These are phyloP conservation scores for Sungouiella blattae DNA, from an alignment of 805 yeast species.

Conservation along the genomic window DNA sequence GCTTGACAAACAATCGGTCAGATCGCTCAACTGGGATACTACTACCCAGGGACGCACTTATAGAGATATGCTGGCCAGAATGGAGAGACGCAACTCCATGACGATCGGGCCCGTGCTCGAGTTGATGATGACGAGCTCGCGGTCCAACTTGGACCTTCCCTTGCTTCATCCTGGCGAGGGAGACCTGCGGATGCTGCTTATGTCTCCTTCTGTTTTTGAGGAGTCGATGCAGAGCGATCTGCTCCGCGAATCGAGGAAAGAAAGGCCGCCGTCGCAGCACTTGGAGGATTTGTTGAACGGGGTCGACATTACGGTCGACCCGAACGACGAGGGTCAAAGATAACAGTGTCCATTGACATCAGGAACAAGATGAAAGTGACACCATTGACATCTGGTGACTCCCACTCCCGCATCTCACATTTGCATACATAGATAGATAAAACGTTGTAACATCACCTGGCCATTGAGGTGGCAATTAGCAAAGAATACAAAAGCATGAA, in stretches of 20 bases:
- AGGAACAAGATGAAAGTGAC: too few relatives aligned
- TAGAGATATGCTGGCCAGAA: slow-evolving; percentile 19
- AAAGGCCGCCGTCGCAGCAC: slow-evolving; percentile 48
- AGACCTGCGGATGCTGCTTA: background rate
- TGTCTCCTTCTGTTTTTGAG: background rate
- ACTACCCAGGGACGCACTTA: slow-evolving; percentile 28
- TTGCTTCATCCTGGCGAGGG: slow-evolving; percentile 6
- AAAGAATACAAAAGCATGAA: too few relatives aligned
- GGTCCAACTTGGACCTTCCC: slow-evolving; percentile 12
- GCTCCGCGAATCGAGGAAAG: slow-evolving; percentile 6
- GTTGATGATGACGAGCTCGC: slow-evolving; percentile 19
- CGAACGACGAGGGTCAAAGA: background rate
- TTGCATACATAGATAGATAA: too few relatives aligned
- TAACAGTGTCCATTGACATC: too few relatives aligned
- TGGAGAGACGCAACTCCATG: slow-evolving; percentile 40
- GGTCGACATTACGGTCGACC: slow-evolving; percentile 5
- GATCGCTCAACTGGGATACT: slow-evolving; percentile 8
- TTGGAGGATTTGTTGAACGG: slow-evolving; percentile 43
- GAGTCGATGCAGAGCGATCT: slow-evolving; percentile 3
- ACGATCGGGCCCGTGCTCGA: slow-evolving; percentile 52
- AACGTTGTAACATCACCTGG: too few relatives aligned
- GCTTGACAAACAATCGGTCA: slow-evolving; percentile 11
- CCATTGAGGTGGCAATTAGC: too few relatives aligned
- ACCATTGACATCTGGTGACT: too few relatives aligned
- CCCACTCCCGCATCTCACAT: too few relatives aligned